These are phyloP conservation scores for Acmispon strigosus DNA, from an alignment of 306 rosid species.

Conservation along the genomic window DNA sequence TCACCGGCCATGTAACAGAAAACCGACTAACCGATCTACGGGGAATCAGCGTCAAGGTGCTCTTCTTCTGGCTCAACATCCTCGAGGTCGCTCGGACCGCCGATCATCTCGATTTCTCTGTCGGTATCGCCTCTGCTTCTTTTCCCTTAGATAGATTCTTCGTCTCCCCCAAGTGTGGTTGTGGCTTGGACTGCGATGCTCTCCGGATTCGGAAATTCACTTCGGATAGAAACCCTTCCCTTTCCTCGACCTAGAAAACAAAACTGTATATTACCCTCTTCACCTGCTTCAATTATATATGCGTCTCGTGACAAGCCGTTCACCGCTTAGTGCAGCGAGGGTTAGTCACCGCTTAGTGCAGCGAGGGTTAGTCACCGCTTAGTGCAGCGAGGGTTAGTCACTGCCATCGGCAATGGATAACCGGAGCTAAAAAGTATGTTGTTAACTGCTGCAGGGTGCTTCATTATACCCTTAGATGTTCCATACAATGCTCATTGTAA, in stretches of 20 bases:
- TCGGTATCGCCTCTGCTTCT: conserved; percentile 71
- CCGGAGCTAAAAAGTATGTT: too few species aligned
- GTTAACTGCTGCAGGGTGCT: background rate
- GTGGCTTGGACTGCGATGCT: conserved; percentile 59
- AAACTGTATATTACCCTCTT: background rate
- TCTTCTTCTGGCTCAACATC: conserved; percentile 72
- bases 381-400: too few species aligned
- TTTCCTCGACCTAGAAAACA: conserved; percentile 35
- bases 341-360: too few species aligned
- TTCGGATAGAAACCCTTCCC: conserved; percentile 28
- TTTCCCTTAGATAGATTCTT: conserved; percentile 61
- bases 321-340: too few species aligned
- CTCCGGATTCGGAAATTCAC: conserved; percentile 40
- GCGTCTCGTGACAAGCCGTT: too few species aligned
- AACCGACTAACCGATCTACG: conserved; percentile 41
- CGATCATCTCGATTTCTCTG: conserved; percentile 57
- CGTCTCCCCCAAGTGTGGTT: conserved; percentile 72
- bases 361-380: too few species aligned
- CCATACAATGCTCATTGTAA: too few species aligned
- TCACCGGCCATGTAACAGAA: conserved; percentile 48
- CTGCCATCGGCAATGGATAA: too few species aligned
- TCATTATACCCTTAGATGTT: background rate
- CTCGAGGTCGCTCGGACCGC: conserved; percentile 57
- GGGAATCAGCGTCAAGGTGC: conserved; percentile 73
- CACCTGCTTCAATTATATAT: background rate